These are phyloP conservation scores for Jaltomata sinuosa DNA, from an alignment of 257 asterid genomes.

Conservation along the genomic window DNA sequence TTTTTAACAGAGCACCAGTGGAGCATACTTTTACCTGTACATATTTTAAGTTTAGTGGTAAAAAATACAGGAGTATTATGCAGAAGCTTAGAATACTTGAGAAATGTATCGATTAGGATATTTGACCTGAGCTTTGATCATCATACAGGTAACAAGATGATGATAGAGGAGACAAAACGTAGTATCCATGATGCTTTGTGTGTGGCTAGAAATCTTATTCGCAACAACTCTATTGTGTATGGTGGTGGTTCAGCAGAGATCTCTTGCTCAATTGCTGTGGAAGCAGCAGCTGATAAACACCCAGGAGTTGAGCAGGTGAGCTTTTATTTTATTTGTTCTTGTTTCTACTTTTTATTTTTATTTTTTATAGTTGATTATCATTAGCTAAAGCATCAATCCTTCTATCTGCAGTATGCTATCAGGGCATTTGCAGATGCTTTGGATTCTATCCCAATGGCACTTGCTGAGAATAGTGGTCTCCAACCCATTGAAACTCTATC, in stretches of 20 bases:
- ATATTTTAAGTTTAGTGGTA: background rate
- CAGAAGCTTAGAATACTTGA: background rate
- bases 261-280: conserved; percentile 84
- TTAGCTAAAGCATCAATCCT: conserved; percentile 2
- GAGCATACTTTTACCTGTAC: background rate
- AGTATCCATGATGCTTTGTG: conserved; percentile 90
- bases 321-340: background rate
- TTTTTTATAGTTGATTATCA: background rate
- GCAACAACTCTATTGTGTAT: conserved; percentile 82
- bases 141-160: conserved; percentile 82
- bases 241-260: conserved; percentile 99
- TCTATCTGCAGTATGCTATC: conserved; percentile 65
- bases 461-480: conserved; percentile 90
- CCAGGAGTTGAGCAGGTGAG: conserved; percentile 90
- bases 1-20: background rate
- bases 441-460: conserved; percentile 89
- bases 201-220: conserved; percentile 83
- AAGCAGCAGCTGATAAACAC: conserved; percentile 85
- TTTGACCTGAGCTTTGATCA: background rate
- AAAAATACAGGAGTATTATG: background rate
- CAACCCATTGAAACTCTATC: conserved; percentile 84
- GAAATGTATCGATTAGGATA: background rate
- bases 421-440: conserved; percentile 94
- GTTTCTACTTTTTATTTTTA: background rate
- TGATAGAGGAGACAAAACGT: conserved; percentile 90